Evolutionary conservation across 495 filamentous ascomycete species (phyloP).

Genomic region (Neurospora sp.): DNA sequence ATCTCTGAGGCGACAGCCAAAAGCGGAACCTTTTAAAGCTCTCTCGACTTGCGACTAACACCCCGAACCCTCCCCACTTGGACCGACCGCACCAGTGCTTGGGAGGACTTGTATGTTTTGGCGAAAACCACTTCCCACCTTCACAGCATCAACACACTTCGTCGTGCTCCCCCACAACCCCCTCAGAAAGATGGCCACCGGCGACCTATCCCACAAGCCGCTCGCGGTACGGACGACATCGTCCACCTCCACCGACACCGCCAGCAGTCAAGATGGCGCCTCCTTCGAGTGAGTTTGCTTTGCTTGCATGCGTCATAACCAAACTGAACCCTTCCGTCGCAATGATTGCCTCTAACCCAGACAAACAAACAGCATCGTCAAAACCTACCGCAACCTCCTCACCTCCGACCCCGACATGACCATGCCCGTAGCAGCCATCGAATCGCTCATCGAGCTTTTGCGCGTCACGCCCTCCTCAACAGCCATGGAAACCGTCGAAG

Average conservation of each 20-base stretch:
- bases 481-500: slow-evolving; percentile 83
- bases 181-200: slow-evolving; percentile 10
- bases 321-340: not conserved
- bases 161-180: not conserved
- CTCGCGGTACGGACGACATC: not conserved
- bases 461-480: slow-evolving; percentile 66
- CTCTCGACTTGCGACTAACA: not conserved
- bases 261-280: slow-evolving; percentile 7
- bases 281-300: slow-evolving; percentile 16
- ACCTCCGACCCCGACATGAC: slow-evolving; percentile 69
- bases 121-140: slow-evolving; percentile 16
- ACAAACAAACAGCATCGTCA: slow-evolving; percentile 37
- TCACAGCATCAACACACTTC: slow-evolving; percentile 8
- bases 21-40: not conserved
- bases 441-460: slow-evolving; percentile 78
- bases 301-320: not conserved
- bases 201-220: slow-evolving; percentile 1
- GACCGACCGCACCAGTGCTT: not conserved
- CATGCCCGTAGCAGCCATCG: slow-evolving; percentile 93
- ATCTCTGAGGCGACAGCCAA: not conserved
- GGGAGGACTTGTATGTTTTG: slow-evolving; percentile 10
- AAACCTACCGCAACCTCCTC: slow-evolving; percentile 41
- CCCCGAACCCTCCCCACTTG: not conserved
- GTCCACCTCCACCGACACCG: not conserved
- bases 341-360: not conserved